These are phyloP conservation scores for Pythium rhizo-oryzae DNA, from an alignment of 352 stramenopile genomes.

Conservation along the genomic window DNA sequence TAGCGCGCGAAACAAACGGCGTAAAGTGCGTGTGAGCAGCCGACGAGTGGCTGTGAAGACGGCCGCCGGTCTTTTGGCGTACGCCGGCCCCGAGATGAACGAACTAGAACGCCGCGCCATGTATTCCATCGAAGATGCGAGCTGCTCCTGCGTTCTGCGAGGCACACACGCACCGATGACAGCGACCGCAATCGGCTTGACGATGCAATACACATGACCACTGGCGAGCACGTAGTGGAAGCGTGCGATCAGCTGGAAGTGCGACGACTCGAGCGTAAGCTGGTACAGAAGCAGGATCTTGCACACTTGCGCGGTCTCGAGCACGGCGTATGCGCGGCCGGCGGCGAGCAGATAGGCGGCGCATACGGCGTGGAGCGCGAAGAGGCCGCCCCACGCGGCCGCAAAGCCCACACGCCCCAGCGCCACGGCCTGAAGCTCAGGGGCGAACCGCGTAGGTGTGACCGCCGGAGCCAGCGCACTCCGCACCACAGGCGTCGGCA, in stretches of 20 bases:
- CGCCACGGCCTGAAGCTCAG: too few relatives aligned
- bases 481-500: too few relatives aligned
- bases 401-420: not conserved
- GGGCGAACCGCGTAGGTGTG: too few relatives aligned
- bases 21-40: too few relatives aligned
- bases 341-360: not conserved
- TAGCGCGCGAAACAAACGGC: not conserved
- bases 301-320: not conserved
- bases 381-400: not conserved
- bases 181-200: not conserved
- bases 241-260: not conserved
- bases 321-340: not conserved
- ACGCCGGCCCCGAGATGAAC: too few relatives aligned
- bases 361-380: not conserved
- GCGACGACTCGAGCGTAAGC: not conserved
- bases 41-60: too few relatives aligned
- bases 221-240: not conserved
- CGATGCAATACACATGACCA: not conserved
- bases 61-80: too few relatives aligned
- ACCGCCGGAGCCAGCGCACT: too few relatives aligned
- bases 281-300: not conserved
- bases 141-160: not conserved
- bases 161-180: not conserved
- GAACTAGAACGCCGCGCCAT: too few relatives aligned
- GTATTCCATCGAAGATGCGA: too few relatives aligned